Evolutionary conservation across 2,329 filamentous ascomycete species (phyloP).

Genomic region (Clathrospora elynae): DNA sequence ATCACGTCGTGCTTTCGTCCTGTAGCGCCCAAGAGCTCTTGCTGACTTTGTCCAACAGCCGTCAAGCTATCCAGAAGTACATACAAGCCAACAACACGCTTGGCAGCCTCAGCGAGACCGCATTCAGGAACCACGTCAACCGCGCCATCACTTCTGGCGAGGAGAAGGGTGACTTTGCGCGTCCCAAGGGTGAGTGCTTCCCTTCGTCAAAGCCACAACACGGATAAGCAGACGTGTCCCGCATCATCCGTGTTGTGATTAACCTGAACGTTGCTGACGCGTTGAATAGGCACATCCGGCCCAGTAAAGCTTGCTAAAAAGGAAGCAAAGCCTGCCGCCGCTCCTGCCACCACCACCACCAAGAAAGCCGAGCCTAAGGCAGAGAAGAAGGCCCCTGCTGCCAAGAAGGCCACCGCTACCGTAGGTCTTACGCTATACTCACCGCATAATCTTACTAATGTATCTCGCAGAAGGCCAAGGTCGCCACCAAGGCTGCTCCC

Average conservation of each 20-base stretch:
- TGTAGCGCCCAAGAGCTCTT: constrained; percentile 25
- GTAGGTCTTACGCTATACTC: constrained; percentile 18
- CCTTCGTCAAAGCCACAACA: constrained; percentile 2
- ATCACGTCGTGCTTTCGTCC: constrained; percentile 34
- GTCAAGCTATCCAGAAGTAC: constrained; percentile 77
- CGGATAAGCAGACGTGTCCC: not conserved
- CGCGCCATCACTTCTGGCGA: constrained; percentile 80
- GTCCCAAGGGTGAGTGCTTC: constrained; percentile 80
- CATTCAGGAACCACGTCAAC: constrained; percentile 81
- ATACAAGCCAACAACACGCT: constrained; percentile 73
- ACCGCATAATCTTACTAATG: constrained; percentile 17
- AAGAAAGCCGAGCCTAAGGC: constrained; percentile 40
- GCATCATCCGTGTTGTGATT: not conserved
- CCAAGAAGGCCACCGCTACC: constrained; percentile 36
- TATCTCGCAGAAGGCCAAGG: constrained; percentile 35
- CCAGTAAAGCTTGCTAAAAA: constrained; percentile 93
- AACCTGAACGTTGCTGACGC: constrained; percentile 30
- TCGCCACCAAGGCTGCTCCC: constrained; percentile 26
- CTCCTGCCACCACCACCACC: constrained; percentile 30
- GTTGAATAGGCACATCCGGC: constrained; percentile 71
- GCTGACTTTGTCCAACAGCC: constrained; percentile 56
- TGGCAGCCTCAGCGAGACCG: constrained; percentile 57
- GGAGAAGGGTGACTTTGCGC: constrained; percentile 83
- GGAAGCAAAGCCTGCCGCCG: constrained; percentile 51
- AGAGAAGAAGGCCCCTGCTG: constrained; percentile 38